phyloP scores from a whole-genome alignment of 2,329 filamentous ascomycete genomes.

The Alternaria ethzedia region DNA sequence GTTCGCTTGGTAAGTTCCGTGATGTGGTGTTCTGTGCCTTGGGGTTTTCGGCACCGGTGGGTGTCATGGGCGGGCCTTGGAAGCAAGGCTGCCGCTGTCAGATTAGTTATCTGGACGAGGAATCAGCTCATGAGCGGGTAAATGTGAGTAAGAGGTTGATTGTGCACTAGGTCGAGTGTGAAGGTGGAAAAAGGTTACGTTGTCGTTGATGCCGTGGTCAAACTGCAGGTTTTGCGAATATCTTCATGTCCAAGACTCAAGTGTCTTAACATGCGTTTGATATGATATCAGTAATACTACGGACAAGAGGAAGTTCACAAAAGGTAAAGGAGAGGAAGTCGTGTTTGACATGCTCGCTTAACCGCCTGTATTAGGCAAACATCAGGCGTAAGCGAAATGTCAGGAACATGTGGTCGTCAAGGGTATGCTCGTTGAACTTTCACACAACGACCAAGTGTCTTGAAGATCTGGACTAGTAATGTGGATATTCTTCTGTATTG shows the following conservation, averaged over 20 bases:
- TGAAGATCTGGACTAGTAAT: not conserved
- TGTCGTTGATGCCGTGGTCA: too few relatives aligned
- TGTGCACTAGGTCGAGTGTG: not conserved
- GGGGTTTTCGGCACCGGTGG: not conserved
- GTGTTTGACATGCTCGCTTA: not conserved
- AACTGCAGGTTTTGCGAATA: not conserved
- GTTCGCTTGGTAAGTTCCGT: not conserved
- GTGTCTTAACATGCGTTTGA: not conserved
- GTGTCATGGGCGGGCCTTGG: not conserved
- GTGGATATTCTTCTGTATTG: not conserved
- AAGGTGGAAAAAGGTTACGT: not conserved
- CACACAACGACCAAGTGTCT: not conserved
- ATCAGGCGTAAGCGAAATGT: not conserved
- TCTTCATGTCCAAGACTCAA: not conserved
- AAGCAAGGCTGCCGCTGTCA: not conserved
- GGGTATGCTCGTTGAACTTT: not conserved
- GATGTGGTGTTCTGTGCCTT: not conserved
- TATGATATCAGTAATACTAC: not conserved
- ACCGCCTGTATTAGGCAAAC: not conserved
- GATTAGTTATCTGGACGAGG: not conserved
- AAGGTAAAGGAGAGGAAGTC: not conserved
- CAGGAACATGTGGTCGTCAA: not conserved
- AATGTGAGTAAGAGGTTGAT: not conserved
- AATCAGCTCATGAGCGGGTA: not conserved
- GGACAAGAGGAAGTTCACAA: not conserved